phyloP scores from a whole-genome alignment of 1,284 basidiomycete species.

The Porodaedalea pini region DNA sequence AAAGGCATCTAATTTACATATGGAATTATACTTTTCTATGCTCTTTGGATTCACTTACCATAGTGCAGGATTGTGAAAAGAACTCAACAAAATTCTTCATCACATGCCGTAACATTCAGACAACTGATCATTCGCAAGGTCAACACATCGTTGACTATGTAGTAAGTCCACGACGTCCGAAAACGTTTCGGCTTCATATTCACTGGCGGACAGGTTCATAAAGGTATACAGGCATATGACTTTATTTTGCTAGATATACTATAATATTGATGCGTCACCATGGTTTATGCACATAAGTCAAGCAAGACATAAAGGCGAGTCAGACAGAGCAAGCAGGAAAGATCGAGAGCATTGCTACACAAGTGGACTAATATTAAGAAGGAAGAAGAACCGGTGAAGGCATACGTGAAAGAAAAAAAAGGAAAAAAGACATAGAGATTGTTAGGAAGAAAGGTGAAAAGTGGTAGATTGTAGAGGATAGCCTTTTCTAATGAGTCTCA shows the following conservation, averaged over 20 bases:
- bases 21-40: too few relatives aligned
- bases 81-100: too few relatives aligned
- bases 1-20: too few relatives aligned
- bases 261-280: neutral
- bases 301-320: neutral
- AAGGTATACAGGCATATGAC: neutral
- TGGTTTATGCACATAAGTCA: neutral
- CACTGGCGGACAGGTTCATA: neutral
- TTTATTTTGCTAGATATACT: neutral
- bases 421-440: neutral
- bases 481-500: neutral
- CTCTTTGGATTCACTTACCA: too few relatives aligned
- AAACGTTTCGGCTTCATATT: too few relatives aligned
- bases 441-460: neutral
- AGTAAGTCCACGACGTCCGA: too few relatives aligned
- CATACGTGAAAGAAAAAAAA: slow-evolving; percentile 1
- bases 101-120: too few relatives aligned
- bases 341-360: slow-evolving; percentile 7
- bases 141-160: too few relatives aligned
- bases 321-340: neutral
- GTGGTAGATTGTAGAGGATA: neutral
- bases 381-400: too few relatives aligned
- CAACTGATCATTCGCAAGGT: too few relatives aligned
- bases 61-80: too few relatives aligned
- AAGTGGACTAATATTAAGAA: neutral